A percentile compares a stretch with the other conserved stretches of the same genome.
Conservation (phyloP, 805 yeast species). For the Metschnikowia shivogae region DNA sequence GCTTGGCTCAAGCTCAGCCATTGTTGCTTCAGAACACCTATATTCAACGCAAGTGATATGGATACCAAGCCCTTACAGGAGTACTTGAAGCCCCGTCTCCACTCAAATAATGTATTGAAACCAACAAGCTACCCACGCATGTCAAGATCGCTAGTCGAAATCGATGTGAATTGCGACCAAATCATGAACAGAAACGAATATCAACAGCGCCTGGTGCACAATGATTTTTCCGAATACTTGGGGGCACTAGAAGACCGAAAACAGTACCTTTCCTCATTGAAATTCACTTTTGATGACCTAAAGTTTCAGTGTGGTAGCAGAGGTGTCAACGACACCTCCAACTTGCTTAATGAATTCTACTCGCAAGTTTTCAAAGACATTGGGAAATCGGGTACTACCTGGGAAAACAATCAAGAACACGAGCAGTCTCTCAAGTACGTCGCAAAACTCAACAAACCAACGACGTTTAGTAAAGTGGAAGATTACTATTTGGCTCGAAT, state of each 20-base stretch:
- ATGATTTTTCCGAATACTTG: slow-evolving; percentile 40
- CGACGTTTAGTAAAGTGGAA: slow-evolving; percentile 6
- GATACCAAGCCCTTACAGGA: slow-evolving; percentile 12
- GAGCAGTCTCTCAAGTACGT: slow-evolving; percentile 29
- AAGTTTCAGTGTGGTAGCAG: slow-evolving; percentile 44
- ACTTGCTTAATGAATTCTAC: slow-evolving; percentile 15
- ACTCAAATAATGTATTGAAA: slow-evolving; percentile 27
- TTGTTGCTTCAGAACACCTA: slow-evolving; percentile 56
- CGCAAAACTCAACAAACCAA: slow-evolving; percentile 19
- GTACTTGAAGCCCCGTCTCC: slow-evolving; percentile 20
- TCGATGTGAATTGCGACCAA: slow-evolving; percentile 61
- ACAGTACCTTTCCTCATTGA: slow-evolving; percentile 44
- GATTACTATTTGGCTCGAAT: slow-evolving; percentile 7
- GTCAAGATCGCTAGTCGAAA: slow-evolving; percentile 62
- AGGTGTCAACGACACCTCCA: slow-evolving; percentile 20
- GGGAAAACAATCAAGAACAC: slow-evolving; percentile 13
- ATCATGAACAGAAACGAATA: slow-evolving; percentile 54
- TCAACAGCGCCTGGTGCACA: slow-evolving; percentile 46
- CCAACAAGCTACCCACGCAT: slow-evolving; percentile 42
- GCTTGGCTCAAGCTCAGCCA: slow-evolving; percentile 57
- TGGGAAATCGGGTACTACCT: slow-evolving; percentile 12
- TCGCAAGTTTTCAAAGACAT: slow-evolving; percentile 15
- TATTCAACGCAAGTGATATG: slow-evolving; percentile 21
- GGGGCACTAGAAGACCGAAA: slow-evolving; percentile 11
- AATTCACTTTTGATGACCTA: slow-evolving; percentile 58